Conservation (phyloP, 305 asterid species). For the Petunia hybrid region DNA sequence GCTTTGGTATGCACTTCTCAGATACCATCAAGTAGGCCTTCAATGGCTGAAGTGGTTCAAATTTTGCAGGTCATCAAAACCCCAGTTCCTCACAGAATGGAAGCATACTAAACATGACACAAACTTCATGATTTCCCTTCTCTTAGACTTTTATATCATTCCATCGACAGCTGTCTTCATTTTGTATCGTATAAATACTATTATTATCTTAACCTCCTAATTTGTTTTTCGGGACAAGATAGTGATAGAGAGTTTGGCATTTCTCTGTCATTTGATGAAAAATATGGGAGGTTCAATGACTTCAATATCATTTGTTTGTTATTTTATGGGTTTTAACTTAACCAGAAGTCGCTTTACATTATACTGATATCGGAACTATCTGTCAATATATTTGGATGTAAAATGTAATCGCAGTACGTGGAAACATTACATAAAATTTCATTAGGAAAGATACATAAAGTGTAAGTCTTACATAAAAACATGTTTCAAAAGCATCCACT, state of each 20-base stretch:
- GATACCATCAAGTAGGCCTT: slow-evolving; percentile 96
- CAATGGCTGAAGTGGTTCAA: slow-evolving; percentile 98
- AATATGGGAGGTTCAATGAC: slow-evolving; percentile 9
- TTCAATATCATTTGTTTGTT: slow-evolving; percentile 7
- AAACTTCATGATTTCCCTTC: neutral
- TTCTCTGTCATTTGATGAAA: slow-evolving; percentile 24
- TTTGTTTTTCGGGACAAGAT: slow-evolving; percentile 13
- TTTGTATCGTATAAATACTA: slow-evolving; percentile 12
- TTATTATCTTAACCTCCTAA: slow-evolving; percentile 23
- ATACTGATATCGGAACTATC: neutral
- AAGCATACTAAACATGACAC: slow-evolving; percentile 39
- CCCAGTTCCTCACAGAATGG: slow-evolving; percentile 65
- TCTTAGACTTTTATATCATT: neutral
- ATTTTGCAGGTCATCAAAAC: slow-evolving; percentile 88
- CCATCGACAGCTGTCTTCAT: neutral
- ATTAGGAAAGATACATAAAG: neutral
- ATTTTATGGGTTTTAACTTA: neutral
- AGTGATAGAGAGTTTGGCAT: slow-evolving; percentile 1
- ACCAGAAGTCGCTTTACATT: neutral
- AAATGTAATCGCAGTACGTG: neutral
- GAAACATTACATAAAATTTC: neutral
- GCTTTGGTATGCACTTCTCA: slow-evolving; percentile 95
- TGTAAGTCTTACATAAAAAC: slow-evolving; percentile 12
- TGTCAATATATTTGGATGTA: neutral
- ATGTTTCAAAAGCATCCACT: neutral